A percentile compares a stretch with the other conserved stretches of the same genome.
Evolutionary conservation across 306 rosid species (phyloP).

Genomic region (Acacia crassicarpa): DNA sequence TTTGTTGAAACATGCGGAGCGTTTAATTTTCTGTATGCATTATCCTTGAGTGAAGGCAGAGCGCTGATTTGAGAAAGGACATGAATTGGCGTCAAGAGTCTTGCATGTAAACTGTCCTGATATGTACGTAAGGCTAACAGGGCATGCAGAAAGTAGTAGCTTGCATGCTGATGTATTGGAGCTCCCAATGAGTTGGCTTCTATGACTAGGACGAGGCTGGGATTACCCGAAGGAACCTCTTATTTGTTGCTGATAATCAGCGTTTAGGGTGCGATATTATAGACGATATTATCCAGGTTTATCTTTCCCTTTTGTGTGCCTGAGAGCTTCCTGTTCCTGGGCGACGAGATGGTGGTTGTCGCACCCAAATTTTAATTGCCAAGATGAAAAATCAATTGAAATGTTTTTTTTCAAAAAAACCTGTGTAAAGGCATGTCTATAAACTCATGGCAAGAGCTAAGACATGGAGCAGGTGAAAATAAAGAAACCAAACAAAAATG

Average conservation of each 20-base stretch:
- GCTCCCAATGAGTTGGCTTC: not conserved
- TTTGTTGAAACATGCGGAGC: not conserved
- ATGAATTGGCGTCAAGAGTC: not conserved
- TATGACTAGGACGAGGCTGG: not conserved
- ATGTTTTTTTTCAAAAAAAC: too few species aligned
- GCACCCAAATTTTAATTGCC: not conserved
- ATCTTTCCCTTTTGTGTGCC: not conserved
- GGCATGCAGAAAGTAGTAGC: not conserved
- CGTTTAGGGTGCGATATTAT: not conserved
- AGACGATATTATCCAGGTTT: not conserved
- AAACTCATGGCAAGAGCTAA: not conserved
- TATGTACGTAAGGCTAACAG: not conserved
- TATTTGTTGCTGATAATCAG: not conserved
- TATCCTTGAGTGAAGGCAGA: not conserved
- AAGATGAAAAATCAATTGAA: not conserved
- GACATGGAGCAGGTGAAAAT: not conserved
- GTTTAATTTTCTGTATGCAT: constrained; percentile 6
- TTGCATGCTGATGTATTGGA: not conserved
- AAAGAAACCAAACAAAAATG: too few species aligned
- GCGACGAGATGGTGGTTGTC: not conserved
- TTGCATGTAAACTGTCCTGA: not conserved
- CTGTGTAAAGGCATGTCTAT: not conserved
- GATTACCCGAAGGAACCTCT: not conserved
- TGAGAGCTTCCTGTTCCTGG: not conserved
- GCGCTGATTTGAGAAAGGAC: not conserved